Evolutionary conservation across 2,329 filamentous ascomycete species (phyloP).

Genomic region (Mycosphaerella sp.): DNA sequence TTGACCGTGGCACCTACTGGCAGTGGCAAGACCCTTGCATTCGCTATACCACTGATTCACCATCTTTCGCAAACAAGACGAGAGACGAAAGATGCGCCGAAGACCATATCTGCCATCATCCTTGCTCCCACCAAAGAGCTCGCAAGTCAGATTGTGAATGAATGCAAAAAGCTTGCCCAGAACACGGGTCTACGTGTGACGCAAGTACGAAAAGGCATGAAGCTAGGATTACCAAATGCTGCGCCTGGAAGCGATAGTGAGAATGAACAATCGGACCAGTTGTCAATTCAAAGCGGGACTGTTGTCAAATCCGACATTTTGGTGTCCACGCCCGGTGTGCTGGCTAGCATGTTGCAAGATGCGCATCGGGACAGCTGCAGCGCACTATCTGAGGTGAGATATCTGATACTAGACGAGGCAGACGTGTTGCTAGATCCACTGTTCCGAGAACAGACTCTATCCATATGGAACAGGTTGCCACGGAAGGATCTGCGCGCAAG

Average conservation of each 20-base stretch:
- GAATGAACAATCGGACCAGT: slow-evolving; percentile 12
- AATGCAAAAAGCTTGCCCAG: slow-evolving; percentile 72
- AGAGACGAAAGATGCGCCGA: slow-evolving; percentile 7
- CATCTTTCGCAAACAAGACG: slow-evolving; percentile 47
- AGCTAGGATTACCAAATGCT: slow-evolving; percentile 44
- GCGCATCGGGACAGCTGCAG: slow-evolving; percentile 32
- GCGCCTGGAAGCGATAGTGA: slow-evolving; percentile 33
- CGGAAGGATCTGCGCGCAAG: slow-evolving; percentile 64
- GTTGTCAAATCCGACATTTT: slow-evolving; percentile 69
- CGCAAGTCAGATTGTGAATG: slow-evolving; percentile 50
- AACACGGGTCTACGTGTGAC: slow-evolving; percentile 74
- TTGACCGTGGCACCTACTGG: slow-evolving; percentile 88
- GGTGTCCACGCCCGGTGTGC: slow-evolving; percentile 69
- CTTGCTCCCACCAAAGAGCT: slow-evolving; percentile 48
- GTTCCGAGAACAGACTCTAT: slow-evolving; percentile 81
- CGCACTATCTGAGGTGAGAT: slow-evolving; percentile 53
- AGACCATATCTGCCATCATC: slow-evolving; percentile 37
- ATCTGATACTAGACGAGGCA: slow-evolving; percentile 83
- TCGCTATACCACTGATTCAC: slow-evolving; percentile 80
- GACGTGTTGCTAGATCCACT: slow-evolving; percentile 88
- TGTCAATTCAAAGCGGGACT: slow-evolving; percentile 31
- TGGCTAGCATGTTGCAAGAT: slow-evolving; percentile 65
- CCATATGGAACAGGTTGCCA: slow-evolving; percentile 73
- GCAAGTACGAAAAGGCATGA: slow-evolving; percentile 80
- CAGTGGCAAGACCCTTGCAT: slow-evolving; percentile 92